Base-by-base conservation (phyloP, 2,329 filamentous ascomycete species). In the Aspergillus sp. region DNA sequence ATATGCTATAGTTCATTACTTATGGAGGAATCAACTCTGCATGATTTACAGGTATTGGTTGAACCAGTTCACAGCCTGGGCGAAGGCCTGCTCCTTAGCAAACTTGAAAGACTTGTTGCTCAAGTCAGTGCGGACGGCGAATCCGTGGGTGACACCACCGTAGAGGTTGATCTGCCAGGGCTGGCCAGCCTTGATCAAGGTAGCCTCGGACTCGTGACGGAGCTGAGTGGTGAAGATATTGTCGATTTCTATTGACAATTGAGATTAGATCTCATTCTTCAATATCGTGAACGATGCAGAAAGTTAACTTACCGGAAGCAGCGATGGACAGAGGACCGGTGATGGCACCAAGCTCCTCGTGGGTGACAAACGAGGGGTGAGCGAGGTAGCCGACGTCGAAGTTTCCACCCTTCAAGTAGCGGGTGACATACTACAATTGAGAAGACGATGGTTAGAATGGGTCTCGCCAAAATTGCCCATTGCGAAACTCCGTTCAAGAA, bases 51-150 rank as follows among this genome's bases (percentile, higher is more conserved):
- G 62, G 62, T 77, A 73, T 64, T 82, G 73, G 53, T 86, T 77
- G 54, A 94, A 90, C 88, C 88, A 94, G 41, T 73, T 64, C 40
- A 90, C 74, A 31, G 87, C 87, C 73, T 93, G 88, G 51, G 75
- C 58, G 62, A 93, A 93, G 5, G 88, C 88, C 68, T 85, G 81
- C 69, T 94, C 86, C 76, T 88, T 90, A 32, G 86, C 83, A 56
- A 78, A 91, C 63, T 77, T 81, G 58, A 78, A 65, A 37, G 71
- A 51, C 62, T 75, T 76, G 50, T 82, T 75, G 48, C 58, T 75
- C 29, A 76, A 46, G 60, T 93, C 85, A 27, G 74, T 75, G 43
- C 87, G 79, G 2, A 90, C 82, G 7, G 82, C 75, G 57, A 93
- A 95, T 0, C 88, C 88, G 64, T 94, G 88, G 43, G 68, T 66